These are phyloP conservation scores for Candida vartiovaarae DNA, from an alignment of 805 yeast species.

Conservation along the genomic window DNA sequence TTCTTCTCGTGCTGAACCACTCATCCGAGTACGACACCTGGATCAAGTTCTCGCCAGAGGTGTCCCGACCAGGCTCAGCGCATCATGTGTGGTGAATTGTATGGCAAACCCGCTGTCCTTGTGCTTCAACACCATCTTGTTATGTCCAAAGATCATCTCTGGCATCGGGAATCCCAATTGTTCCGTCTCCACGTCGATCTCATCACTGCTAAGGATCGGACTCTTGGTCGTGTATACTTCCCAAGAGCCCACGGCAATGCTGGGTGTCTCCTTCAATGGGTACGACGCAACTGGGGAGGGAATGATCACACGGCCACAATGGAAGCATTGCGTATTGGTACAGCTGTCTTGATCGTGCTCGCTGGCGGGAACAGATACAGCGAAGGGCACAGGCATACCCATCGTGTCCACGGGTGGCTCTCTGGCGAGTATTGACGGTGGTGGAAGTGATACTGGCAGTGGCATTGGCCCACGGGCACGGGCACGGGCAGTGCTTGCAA, in stretches of 20 bases:
- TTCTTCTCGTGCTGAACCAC: constrained; percentile 48
- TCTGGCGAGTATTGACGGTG: background rate
- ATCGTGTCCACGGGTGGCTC: constrained; percentile 9
- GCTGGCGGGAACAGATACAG: constrained; percentile 36
- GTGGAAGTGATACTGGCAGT: too few species aligned
- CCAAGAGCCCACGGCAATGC: constrained; percentile 72
- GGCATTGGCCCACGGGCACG: constrained; percentile 26
- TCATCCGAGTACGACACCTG: constrained; percentile 83
- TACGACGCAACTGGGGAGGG: constrained; percentile 65
- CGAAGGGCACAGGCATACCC: constrained; percentile 6
- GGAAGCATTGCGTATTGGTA: constrained; percentile 42
- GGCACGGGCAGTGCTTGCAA: constrained; percentile 30
- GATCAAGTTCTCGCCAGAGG: constrained; percentile 42
- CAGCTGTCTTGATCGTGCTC: constrained; percentile 26
- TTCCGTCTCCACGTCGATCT: constrained; percentile 57
- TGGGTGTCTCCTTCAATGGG: constrained; percentile 60
- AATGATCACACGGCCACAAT: constrained; percentile 69
- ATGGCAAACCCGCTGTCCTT: constrained; percentile 36
- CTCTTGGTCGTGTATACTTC: constrained; percentile 60
- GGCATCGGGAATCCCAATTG: constrained; percentile 78
- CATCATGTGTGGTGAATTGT: constrained; percentile 72
- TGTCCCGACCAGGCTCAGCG: constrained; percentile 53
- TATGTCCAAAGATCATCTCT: constrained; percentile 95
- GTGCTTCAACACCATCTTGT: constrained; percentile 48
- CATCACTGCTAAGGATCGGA: constrained; percentile 70